Percentiles rank a stretch among this genome's conserved stretches.
Evolutionary conservation across 305 asterid genomes (phyloP).

Genomic region (Euphrasia arctica): DNA sequence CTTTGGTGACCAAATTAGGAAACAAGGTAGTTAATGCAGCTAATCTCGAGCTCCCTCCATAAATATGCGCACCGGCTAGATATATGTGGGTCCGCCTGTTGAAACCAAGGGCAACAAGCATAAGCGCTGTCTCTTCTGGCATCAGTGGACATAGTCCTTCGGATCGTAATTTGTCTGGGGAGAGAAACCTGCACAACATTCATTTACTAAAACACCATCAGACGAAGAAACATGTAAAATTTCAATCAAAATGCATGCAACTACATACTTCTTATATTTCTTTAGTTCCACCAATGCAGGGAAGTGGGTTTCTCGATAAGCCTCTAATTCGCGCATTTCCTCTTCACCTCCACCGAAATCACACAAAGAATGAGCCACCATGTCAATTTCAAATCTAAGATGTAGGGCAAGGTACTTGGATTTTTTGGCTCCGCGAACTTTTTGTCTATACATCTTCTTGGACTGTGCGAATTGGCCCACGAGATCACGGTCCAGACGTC

Average conservation of each 20-base stretch:
- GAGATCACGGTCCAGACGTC: constrained; percentile 78
- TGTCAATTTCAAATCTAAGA: constrained; percentile 96
- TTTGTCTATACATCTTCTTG: constrained; percentile 41
- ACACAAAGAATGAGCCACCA: constrained; percentile 98
- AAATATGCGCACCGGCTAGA: constrained; percentile 93
- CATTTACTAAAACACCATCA: not conserved
- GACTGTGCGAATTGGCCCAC: constrained; percentile 71
- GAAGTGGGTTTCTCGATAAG: constrained; percentile 75
- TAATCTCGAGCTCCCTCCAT: constrained; percentile 85
- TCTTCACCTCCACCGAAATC: constrained; percentile 92
- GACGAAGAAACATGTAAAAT: too few species aligned
- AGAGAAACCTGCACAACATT: constrained; percentile 66
- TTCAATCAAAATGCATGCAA: not conserved
- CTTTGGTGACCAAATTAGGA: constrained; percentile 92
- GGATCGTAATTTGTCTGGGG: constrained; percentile 52
- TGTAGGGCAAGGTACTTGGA: constrained; percentile 84
- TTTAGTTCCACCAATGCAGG: constrained; percentile 74
- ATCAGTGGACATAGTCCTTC: constrained; percentile 97
- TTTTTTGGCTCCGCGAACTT: constrained; percentile 45
- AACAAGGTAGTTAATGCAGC: constrained; percentile 82
- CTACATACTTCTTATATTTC: constrained; percentile 58
- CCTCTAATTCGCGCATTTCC: constrained; percentile 69
- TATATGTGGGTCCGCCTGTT: constrained; percentile 75
- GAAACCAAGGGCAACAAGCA: constrained; percentile 97
- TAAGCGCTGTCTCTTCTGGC: constrained; percentile 98